Evolutionary conservation across 2,329 filamentous ascomycete genomes (phyloP).

Genomic region (Trichoderma endophyticum): DNA sequence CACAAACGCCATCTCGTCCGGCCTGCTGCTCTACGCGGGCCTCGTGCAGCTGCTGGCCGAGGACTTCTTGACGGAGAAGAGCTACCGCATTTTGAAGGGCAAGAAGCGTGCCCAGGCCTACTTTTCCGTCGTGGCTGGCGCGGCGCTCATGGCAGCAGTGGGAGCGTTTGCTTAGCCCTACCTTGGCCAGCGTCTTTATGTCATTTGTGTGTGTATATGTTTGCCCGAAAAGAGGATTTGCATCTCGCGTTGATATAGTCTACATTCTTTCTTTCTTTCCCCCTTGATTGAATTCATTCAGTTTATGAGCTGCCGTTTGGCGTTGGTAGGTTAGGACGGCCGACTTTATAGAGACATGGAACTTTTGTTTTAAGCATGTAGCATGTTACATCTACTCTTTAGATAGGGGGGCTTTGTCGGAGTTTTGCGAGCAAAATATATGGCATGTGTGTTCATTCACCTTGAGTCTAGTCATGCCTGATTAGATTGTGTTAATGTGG

Average conservation of each 20-base stretch:
- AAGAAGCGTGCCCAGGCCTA: slow-evolving; percentile 61
- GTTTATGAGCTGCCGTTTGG: neutral
- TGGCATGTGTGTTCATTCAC: neutral
- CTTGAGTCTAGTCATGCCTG: neutral
- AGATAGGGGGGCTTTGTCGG: neutral
- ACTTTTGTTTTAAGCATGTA: neutral
- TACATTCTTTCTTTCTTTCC: neutral
- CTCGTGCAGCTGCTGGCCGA: slow-evolving; percentile 81
- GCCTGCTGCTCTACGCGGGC: slow-evolving; percentile 76
- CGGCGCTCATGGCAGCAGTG: slow-evolving; percentile 66
- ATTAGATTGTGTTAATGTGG: neutral
- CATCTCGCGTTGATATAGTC: neutral
- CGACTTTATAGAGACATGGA: neutral
- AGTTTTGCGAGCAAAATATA: neutral
- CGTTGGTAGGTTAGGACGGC: slow-evolving; percentile 4
- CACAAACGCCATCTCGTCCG: slow-evolving; percentile 82
- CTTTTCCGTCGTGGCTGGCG: slow-evolving; percentile 60
- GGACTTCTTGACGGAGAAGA: slow-evolving; percentile 76
- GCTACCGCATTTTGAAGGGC: slow-evolving; percentile 64
- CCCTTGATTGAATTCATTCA: neutral
- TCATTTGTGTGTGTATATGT: neutral
- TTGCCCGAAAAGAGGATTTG: neutral
- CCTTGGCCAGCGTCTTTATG: neutral
- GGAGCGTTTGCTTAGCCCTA: slow-evolving; percentile 64
- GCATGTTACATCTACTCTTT: neutral